A percentile compares a stretch with the other conserved stretches of the same genome.
Conservation (phyloP, 805 yeast species). For the Saccharomyces jurei region DNA sequence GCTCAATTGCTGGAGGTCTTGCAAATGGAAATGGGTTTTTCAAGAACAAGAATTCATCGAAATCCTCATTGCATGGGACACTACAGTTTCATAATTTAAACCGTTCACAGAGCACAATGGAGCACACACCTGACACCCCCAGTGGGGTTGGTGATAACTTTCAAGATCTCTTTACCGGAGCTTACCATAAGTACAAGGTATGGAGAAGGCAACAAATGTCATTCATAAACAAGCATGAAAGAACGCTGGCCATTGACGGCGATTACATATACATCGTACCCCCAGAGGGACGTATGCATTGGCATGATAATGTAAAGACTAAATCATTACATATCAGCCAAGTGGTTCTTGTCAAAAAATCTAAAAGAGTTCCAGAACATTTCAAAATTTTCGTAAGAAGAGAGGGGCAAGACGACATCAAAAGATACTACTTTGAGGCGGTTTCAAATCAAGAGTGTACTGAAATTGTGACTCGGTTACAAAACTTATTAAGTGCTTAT, state of each 20-base stretch:
- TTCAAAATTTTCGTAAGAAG: constrained; percentile 76
- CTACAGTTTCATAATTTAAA: constrained; percentile 12
- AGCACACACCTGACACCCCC: constrained; percentile 9
- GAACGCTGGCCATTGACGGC: constrained; percentile 86
- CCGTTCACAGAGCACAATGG: constrained; percentile 10
- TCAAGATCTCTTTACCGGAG: constrained; percentile 36
- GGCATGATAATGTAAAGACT: constrained; percentile 73
- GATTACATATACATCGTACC: constrained; percentile 75
- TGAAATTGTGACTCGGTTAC: constrained; percentile 69
- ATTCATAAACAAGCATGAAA: constrained; percentile 64
- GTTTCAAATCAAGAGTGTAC: constrained; percentile 48
- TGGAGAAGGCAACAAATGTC: constrained; percentile 86
- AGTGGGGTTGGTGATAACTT: constrained; percentile 14
- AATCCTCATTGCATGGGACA: constrained; percentile 24
- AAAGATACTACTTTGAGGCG: constrained; percentile 85
- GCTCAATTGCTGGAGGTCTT: constrained; percentile 4
- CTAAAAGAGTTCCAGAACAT: constrained; percentile 63
- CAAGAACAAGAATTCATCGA: constrained; percentile 30
- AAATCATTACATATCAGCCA: constrained; percentile 81
- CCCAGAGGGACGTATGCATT: constrained; percentile 71
- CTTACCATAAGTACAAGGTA: constrained; percentile 78
- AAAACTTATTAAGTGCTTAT: constrained; percentile 49
- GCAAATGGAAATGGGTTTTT: constrained; percentile 20
- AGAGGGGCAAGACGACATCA: constrained; percentile 46
- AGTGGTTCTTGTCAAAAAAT: constrained; percentile 65